Evolutionary conservation across 2,329 filamentous ascomycete species (phyloP), one percentile per base, ranked within the genome.

Genomic region (Colletotrichum sp.): DNA sequence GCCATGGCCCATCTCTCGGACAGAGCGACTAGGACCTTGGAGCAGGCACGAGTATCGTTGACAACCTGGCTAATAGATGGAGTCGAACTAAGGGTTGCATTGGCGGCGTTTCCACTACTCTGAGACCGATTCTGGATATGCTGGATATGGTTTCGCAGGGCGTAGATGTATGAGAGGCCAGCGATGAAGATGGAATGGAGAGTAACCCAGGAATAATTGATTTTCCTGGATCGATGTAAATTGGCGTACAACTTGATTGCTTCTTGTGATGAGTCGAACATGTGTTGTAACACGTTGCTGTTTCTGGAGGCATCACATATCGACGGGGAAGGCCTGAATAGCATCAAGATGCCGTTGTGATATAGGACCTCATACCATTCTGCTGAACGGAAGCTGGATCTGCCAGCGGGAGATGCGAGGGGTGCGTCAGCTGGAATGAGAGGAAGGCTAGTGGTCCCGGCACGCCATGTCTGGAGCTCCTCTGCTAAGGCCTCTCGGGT

Each of bases 191-290:
- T 82, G 1, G 84, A 81, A 64, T 88, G 87, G 70, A 88, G 81
- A 0, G 86, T 87, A 31, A 88, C 84, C 86, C 86, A 88, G 0
- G 83, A 85, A 55, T 84, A 88, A 75, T 88, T 88, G 70, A 88
- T 84, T 59, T 84, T 84, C 6, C 85, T 80, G 0, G 84, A 85
- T 8, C 83, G 82, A 63, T 87, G 85, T 1, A 88, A 76, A 21
- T 81, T 82, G 1, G 86, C 81, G 66, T 88, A 88, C 0, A 86
- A 77, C 3, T 78, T 81, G 57, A 88, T 86, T 0, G 84, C 78
- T 21, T 84, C 79, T 29, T 82, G 80, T 2, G 85, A 81, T 0
- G 85, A 83, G 18, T 80, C 78, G 59, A 84, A 86, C 16, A 86
- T 82, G 27, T 81, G 81, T 43, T 84, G 83, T 0, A 86, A 74